A percentile compares a stretch with the other conserved stretches of the same genome.
Evolutionary conservation across 306 rosid species (phyloP).

Genomic region (Dicorynia guianensis): DNA sequence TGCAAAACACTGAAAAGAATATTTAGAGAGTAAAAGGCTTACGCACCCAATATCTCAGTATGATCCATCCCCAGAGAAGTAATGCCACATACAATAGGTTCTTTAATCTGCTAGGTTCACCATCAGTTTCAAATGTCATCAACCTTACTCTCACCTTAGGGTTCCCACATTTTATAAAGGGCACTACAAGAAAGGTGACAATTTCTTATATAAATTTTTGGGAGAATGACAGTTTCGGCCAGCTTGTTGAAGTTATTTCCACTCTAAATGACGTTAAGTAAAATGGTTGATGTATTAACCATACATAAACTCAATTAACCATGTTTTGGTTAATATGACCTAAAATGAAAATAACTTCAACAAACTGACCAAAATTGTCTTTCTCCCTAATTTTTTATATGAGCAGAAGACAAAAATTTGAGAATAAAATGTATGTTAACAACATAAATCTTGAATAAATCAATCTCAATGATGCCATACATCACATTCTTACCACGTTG

Average conservation of each 20-base stretch:
- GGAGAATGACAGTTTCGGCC: too few relatives aligned
- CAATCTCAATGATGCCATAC: slow-evolving; percentile 11
- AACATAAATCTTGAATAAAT: slow-evolving; percentile 23
- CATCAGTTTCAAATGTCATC: slow-evolving; percentile 35
- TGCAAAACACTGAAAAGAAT: slow-evolving; percentile 38
- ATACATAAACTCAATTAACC: too few relatives aligned
- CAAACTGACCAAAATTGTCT: too few relatives aligned
- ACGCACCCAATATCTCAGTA: slow-evolving; percentile 65
- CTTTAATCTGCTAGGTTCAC: slow-evolving; percentile 59
- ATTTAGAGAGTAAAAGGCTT: slow-evolving; percentile 25
- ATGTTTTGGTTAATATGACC: too few relatives aligned
- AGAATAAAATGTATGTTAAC: slow-evolving; percentile 3
- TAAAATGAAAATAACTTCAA: too few relatives aligned
- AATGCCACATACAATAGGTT: slow-evolving; percentile 81
- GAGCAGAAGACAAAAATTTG: slow-evolving; percentile 19
- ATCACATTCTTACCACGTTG: slow-evolving; percentile 68
- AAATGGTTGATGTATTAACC: too few relatives aligned
- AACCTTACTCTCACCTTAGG: slow-evolving; percentile 11
- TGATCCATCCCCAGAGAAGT: slow-evolving; percentile 87
- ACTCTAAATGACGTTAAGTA: too few relatives aligned
- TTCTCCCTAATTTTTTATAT: background rate
- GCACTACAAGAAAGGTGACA: slow-evolving; percentile 15
- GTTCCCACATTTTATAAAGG: background rate
- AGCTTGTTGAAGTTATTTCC: too few relatives aligned
- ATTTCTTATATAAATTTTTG: background rate